phyloP scores from a whole-genome alignment of 2,329 filamentous ascomycete species.

The Penicillium sp. region DNA sequence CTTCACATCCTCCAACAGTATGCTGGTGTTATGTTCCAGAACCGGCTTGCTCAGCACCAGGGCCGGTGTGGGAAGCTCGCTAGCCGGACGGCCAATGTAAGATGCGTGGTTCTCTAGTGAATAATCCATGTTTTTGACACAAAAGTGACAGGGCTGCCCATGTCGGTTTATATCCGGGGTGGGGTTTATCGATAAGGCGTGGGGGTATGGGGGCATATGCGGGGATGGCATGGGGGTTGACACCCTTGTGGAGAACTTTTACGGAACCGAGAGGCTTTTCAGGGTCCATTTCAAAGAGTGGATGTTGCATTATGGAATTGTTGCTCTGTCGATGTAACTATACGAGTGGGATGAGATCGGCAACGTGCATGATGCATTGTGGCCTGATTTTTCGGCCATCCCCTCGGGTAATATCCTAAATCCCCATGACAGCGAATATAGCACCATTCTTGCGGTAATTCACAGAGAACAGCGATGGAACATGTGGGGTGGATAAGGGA shows the following conservation, averaged over 20 bases:
- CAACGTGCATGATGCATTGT: not conserved
- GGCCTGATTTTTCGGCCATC: not conserved
- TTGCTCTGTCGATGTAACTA: not conserved
- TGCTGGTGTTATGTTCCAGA: constrained; percentile 41
- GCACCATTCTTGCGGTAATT: too few relatives aligned
- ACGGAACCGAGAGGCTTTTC: not conserved
- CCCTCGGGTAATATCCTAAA: too few relatives aligned
- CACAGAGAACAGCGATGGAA: too few relatives aligned
- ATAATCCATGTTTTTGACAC: constrained; percentile 28
- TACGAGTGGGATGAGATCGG: not conserved
- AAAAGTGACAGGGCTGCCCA: not conserved
- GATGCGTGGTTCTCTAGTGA: constrained; percentile 33
- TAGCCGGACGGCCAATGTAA: constrained; percentile 38
- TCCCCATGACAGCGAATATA: too few relatives aligned
- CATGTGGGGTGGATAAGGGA: too few relatives aligned
- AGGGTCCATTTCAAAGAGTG: not conserved
- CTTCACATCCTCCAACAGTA: constrained; percentile 43
- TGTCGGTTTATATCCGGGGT: not conserved
- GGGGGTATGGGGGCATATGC: not conserved
- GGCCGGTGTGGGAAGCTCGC: constrained; percentile 42
- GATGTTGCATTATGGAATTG: not conserved
- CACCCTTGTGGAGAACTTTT: not conserved
- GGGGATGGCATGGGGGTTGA: not conserved
- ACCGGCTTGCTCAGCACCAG: constrained; percentile 43
- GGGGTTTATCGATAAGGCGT: constrained; percentile 1